Evolutionary conservation across 2,329 filamentous ascomycete genomes (phyloP), one percentile per base, ranked within the genome.

Genomic region (Sporothrix euskadiensis): DNA sequence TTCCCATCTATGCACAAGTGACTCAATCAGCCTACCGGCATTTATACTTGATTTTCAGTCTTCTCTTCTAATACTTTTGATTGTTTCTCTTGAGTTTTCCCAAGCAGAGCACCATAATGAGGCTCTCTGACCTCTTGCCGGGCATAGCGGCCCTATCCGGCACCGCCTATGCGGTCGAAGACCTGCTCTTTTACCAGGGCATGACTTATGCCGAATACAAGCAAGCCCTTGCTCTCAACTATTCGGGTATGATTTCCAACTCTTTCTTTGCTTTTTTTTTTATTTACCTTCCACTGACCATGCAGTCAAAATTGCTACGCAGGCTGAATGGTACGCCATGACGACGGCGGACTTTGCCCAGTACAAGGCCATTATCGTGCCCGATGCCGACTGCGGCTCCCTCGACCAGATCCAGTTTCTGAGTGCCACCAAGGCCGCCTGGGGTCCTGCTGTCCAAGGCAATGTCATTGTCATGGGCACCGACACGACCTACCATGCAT

Each of bases 361-460:
- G 72, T 85, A 81, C 81, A 84, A 83, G 76, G 83, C 83, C 14
- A 82, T 85, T 69, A 77, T 85, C 71, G 78, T 85, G 52, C 81
- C 82, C 7, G 84, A 85, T 74, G 80, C 82, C 12, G 77, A 79
- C 65, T 81, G 81, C 74, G 78, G 78, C 8, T 76, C 77, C n/a
- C 69, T 76, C 77, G 74, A 71, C 69, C 75, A 76, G 16, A 79
- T 84, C 73, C 76, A 79, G 39, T 82, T 84, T 72, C 78, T 84
- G 10, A 78, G 81, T 41, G 79, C 81, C 52, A 82, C 82, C 32
- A 83, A 83, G 74, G 75, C 77, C 4, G 76, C 76, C 10, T 84
- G 83, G 83, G 81, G 81, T 8, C 80, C 82, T 19, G 83, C 82
- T 41, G 78, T 84, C 10, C 77, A 78, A 22, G 83, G 83, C 16